Conservation (phyloP, 2,329 filamentous ascomycete species). For the Fusarium odoratissimum region DNA sequence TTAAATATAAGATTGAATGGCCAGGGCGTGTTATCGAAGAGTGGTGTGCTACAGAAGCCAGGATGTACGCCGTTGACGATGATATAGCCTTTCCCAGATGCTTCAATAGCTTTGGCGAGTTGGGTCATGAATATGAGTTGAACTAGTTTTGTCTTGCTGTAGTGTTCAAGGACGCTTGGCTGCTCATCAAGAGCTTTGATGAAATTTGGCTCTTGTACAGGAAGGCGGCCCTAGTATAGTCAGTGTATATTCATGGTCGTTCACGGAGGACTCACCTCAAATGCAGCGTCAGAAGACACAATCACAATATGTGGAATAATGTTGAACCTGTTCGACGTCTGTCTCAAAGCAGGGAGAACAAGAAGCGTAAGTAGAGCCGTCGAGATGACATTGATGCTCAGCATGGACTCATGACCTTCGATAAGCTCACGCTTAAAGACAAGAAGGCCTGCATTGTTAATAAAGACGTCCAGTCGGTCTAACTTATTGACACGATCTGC, state of each 20-base stretch:
- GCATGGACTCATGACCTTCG: constrained; percentile 56
- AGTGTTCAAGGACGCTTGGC: constrained; percentile 38
- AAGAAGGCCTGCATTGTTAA: constrained; percentile 54
- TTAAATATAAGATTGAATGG: constrained; percentile 43
- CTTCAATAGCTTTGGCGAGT: constrained; percentile 50
- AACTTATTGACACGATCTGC: constrained; percentile 46
- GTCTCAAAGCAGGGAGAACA: constrained; percentile 56
- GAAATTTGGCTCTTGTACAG: constrained; percentile 48
- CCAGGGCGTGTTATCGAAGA: constrained; percentile 51
- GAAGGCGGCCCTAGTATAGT: constrained; percentile 47
- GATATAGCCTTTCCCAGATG: constrained; percentile 48
- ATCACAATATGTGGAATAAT: constrained; percentile 52
- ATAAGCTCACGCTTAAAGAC: constrained; percentile 31
- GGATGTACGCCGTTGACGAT: constrained; percentile 55
- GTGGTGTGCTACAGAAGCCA: constrained; percentile 54
- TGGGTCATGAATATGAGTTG: constrained; percentile 46
- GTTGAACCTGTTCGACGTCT: constrained; percentile 49
- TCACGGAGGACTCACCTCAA: constrained; percentile 12
- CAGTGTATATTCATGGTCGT: not conserved
- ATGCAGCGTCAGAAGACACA: constrained; percentile 52
- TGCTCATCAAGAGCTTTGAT: constrained; percentile 49
- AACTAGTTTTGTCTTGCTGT: constrained; percentile 49
- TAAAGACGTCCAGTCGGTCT: constrained; percentile 55
- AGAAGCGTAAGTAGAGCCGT: constrained; percentile 58
- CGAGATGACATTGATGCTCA: constrained; percentile 61